Evolutionary conservation across 805 yeast species (phyloP).

Genomic region (Wickerhamomyces sydowiorum): DNA sequence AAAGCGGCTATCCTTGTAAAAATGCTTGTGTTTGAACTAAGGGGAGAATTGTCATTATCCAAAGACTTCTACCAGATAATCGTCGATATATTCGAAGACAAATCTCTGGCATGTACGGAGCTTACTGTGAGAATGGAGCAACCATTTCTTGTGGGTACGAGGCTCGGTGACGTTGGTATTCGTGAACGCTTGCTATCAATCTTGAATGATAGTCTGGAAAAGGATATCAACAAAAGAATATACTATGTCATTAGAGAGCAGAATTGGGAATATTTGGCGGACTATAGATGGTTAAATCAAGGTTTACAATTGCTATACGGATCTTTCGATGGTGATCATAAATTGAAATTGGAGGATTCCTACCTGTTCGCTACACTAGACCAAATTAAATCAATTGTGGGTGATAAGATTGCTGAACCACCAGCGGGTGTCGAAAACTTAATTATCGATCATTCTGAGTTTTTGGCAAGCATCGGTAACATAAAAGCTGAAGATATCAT

Average conservation of each 20-base stretch:
- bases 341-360: conserved; percentile 42
- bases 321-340: conserved; percentile 51
- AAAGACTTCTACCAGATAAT: conserved; percentile 81
- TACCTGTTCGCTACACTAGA: conserved; percentile 48
- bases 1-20: conserved; percentile 90
- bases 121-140: conserved; percentile 93
- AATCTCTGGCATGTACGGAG: conserved; percentile 73
- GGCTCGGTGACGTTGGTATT: conserved; percentile 67
- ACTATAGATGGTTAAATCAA: conserved; percentile 91
- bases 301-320: conserved; percentile 85
- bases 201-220: conserved; percentile 71
- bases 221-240: conserved; percentile 69
- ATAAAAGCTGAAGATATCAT: conserved; percentile 57
- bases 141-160: conserved; percentile 91
- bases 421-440: conserved; percentile 23
- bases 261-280: conserved; percentile 94
- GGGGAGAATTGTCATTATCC: conserved; percentile 77
- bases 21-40: conserved; percentile 86
- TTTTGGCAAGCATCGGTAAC: conserved; percentile 22
- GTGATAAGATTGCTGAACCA: conserved; percentile 17
- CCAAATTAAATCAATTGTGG: conserved; percentile 27
- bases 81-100: conserved; percentile 80
- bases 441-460: conserved; percentile 28
- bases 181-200: conserved; percentile 77
- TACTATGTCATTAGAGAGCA: conserved; percentile 90